These are phyloP conservation scores for Ramaria sp. DNA, from an alignment of 768 basidiomycete genomes.

Conservation along the genomic window DNA sequence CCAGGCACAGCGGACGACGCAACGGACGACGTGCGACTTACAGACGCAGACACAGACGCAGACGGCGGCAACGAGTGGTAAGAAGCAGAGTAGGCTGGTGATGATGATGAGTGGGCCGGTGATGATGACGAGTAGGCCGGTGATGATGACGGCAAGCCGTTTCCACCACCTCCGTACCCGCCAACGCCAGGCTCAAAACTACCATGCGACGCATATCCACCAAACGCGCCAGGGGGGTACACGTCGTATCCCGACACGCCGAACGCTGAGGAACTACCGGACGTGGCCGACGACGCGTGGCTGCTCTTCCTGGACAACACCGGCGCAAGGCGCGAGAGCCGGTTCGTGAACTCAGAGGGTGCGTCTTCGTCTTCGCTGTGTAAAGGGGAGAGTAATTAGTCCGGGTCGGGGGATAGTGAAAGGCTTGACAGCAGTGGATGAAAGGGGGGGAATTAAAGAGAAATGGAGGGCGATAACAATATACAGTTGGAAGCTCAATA, in stretches of 20 bases:
- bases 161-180: not conserved
- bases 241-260: not conserved
- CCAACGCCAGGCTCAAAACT: too few relatives aligned
- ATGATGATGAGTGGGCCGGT: not conserved
- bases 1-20: too few relatives aligned
- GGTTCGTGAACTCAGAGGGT: slow-evolving; percentile 52
- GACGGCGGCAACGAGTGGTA: not conserved
- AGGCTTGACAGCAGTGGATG: too few relatives aligned
- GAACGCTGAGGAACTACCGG: slow-evolving; percentile 3
- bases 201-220: too few relatives aligned
- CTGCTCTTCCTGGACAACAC: slow-evolving; percentile 20
- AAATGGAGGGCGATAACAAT: too few relatives aligned
- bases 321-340: slow-evolving; percentile 37
- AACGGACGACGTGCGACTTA: too few relatives aligned
- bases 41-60: too few relatives aligned
- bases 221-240: too few relatives aligned
- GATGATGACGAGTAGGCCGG: not conserved
- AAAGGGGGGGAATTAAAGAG: not conserved
- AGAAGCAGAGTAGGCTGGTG: not conserved
- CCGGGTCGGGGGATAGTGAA: too few relatives aligned
- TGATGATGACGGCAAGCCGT: not conserved
- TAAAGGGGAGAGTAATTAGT: not conserved
- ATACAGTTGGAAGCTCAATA: too few relatives aligned
- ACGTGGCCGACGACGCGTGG: slow-evolving; percentile 2
- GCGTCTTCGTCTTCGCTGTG: slow-evolving; percentile 64